Evolutionary conservation across 2,329 filamentous ascomycete genomes (phyloP).

Genomic region (Pseudogymnoascus destructans): DNA sequence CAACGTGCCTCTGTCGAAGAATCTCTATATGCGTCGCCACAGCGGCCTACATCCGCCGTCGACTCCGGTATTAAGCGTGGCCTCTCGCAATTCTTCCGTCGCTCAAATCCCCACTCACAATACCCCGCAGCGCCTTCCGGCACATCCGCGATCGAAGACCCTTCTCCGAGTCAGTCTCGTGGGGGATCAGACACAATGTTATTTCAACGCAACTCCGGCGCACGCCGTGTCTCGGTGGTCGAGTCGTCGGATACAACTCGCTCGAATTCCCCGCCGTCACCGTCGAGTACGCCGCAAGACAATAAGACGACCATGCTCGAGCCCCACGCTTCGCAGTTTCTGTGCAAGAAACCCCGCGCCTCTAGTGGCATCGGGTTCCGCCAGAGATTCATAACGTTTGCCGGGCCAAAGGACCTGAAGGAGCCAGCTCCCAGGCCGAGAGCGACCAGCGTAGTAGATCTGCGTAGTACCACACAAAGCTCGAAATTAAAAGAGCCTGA

Average conservation of each 20-base stretch:
- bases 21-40: background rate
- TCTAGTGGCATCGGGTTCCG: constrained; percentile 21
- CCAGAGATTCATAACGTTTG: constrained; percentile 18
- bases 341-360: constrained; percentile 33
- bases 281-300: constrained; percentile 23
- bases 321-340: constrained; percentile 27
- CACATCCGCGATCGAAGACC: constrained; percentile 1
- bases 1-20: background rate
- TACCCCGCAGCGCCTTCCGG: background rate
- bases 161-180: constrained; percentile 11
- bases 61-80: constrained; percentile 5
- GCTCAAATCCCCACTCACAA: constrained; percentile 6
- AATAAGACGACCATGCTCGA: background rate
- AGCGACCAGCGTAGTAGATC: constrained; percentile 22
- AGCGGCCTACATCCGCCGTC: background rate
- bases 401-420: constrained; percentile 12
- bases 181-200: constrained; percentile 22
- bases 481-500: background rate
- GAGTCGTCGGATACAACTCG: constrained; percentile 34
- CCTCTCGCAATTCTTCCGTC: constrained; percentile 30
- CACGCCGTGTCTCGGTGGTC: constrained; percentile 35
- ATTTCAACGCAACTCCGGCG: constrained; percentile 19
- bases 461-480: constrained; percentile 14
- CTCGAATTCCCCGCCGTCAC: constrained; percentile 39
- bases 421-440: constrained; percentile 13